phyloP scores from a whole-genome alignment of 2,329 filamentous ascomycete genomes.

The Alternaria incomplexa region DNA sequence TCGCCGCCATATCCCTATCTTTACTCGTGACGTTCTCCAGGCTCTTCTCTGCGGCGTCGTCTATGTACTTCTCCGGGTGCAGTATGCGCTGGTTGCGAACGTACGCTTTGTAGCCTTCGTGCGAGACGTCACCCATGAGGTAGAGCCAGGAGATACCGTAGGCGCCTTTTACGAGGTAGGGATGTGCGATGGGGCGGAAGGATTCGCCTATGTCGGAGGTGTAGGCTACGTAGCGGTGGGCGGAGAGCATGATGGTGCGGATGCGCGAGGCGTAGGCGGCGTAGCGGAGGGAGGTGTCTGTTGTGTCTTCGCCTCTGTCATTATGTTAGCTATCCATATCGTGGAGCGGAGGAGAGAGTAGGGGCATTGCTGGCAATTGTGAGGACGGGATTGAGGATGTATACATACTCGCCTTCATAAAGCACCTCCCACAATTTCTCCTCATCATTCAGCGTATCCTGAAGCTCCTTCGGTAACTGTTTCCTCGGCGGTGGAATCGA shows the following conservation, averaged over 20 bases:
- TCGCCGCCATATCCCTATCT: slow-evolving; percentile 38
- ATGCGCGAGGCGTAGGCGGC: slow-evolving; percentile 88
- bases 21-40: slow-evolving; percentile 40
- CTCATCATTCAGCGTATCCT: slow-evolving; percentile 65
- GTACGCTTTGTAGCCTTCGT: slow-evolving; percentile 97
- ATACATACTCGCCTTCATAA: slow-evolving; percentile 76
- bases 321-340: background rate
- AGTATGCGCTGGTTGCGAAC: slow-evolving; percentile 79
- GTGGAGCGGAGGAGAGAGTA: background rate
- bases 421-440: slow-evolving; percentile 79
- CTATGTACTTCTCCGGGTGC: slow-evolving; percentile 64
- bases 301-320: slow-evolving; percentile 75
- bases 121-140: slow-evolving; percentile 83
- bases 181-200: slow-evolving; percentile 91
- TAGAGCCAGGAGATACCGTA: slow-evolving; percentile 95
- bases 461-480: slow-evolving; percentile 61
- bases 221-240: slow-evolving; percentile 96
- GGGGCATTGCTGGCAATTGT: background rate
- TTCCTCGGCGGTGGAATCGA: slow-evolving; percentile 56
- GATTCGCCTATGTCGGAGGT: slow-evolving; percentile 96
- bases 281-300: slow-evolving; percentile 85
- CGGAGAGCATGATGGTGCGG: slow-evolving; percentile 84
- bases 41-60: slow-evolving; percentile 11
- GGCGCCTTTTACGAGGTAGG: slow-evolving; percentile 77
- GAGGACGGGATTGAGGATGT: background rate